Conservation (phyloP, 164 flowering plant species). For the Magnolia sinica region DNA sequence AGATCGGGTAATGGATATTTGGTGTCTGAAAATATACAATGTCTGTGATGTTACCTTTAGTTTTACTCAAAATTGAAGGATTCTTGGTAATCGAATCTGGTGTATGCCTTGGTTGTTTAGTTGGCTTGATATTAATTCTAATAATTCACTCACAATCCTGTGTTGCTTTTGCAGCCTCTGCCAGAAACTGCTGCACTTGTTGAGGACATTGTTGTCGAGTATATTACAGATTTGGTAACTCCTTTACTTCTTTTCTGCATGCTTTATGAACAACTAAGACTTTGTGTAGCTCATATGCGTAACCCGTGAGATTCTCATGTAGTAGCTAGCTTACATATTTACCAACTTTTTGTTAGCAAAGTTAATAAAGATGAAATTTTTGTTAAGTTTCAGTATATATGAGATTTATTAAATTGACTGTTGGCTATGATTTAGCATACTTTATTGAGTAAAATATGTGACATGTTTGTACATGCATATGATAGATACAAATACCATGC, state of each 20-base stretch:
- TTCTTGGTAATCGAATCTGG: neutral
- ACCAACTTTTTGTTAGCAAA: neutral
- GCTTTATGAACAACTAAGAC: slow-evolving; percentile 3
- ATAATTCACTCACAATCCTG: neutral
- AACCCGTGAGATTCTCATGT: neutral
- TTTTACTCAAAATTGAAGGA: no score
- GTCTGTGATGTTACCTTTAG: neutral
- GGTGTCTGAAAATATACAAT: no score
- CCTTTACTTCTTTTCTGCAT: neutral
- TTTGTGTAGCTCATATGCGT: neutral
- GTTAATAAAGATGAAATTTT: neutral
- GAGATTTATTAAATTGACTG: no score
- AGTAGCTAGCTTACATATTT: neutral
- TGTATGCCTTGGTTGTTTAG: neutral
- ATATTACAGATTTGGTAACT: slow-evolving; percentile 82
- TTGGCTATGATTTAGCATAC: no score
- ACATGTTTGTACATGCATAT: no score
- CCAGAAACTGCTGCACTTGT: slow-evolving; percentile 84
- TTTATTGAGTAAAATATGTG: no score
- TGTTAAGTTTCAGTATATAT: no score
- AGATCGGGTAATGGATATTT: no score
- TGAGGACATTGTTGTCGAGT: slow-evolving; percentile 94
- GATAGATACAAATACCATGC: no score
- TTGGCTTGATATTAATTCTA: neutral
- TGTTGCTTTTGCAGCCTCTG: slow-evolving; percentile 60